Percentiles rank a stretch among this genome's conserved stretches.
Evolutionary conservation across 768 basidiomycete species (phyloP).

Genomic region (Podaxis sp.): DNA sequence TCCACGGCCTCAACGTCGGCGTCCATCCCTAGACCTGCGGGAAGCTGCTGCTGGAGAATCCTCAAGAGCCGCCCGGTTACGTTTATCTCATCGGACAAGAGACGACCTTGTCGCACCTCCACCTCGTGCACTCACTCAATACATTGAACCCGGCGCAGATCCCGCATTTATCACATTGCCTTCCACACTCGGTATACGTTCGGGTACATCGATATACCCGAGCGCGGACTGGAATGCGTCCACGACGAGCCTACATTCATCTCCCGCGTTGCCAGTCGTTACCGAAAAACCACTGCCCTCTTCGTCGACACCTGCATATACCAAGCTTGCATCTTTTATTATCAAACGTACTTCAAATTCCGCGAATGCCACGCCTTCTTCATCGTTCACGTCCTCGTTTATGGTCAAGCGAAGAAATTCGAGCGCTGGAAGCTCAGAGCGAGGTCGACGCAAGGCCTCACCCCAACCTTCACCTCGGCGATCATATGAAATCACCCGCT

Average conservation of each 20-base stretch:
- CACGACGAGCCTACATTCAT: slow-evolving; percentile 28
- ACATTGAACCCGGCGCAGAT: slow-evolving; percentile 59
- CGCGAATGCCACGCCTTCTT: slow-evolving; percentile 34
- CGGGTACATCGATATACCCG: slow-evolving; percentile 26
- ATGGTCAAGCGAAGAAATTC: slow-evolving; percentile 14
- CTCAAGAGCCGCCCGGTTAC: slow-evolving; percentile 40
- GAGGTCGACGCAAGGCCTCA: slow-evolving; percentile 4
- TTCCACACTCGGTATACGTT: slow-evolving; percentile 68
- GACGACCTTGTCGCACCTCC: slow-evolving; percentile 62
- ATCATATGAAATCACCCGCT: background rate
- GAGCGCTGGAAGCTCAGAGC: slow-evolving; percentile 10
- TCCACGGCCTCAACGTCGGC: slow-evolving; percentile 23
- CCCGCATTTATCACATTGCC: slow-evolving; percentile 55
- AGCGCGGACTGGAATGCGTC: slow-evolving; percentile 22
- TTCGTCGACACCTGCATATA: slow-evolving; percentile 53
- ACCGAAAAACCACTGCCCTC: slow-evolving; percentile 40
- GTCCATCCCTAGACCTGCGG: slow-evolving; percentile 47
- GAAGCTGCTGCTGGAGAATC: slow-evolving; percentile 20
- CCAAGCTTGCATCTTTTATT: slow-evolving; percentile 58
- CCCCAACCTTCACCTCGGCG: slow-evolving; percentile 7
- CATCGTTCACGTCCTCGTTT: slow-evolving; percentile 31
- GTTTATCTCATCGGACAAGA: slow-evolving; percentile 51
- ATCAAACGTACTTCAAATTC: slow-evolving; percentile 24
- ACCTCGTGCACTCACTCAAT: slow-evolving; percentile 76
- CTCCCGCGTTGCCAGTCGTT: slow-evolving; percentile 28